Conservation (phyloP, 306 rosid genomes). For the Cucurbita maxima region DNA sequence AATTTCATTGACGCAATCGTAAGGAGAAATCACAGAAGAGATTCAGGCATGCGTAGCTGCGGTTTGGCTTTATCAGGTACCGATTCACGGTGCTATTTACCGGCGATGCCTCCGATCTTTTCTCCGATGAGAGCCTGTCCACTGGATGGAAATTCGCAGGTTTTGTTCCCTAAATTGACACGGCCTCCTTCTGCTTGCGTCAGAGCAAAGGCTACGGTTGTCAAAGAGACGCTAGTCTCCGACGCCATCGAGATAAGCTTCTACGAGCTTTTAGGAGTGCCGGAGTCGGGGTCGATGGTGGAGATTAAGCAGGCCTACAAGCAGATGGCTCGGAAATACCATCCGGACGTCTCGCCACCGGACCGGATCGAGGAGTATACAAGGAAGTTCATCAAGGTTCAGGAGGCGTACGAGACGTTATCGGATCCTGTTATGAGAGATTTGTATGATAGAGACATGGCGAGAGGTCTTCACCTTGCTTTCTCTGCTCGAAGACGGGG, state of each 20-base stretch:
- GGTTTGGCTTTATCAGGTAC: conserved; percentile 25
- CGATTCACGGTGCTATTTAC: conserved; percentile 37
- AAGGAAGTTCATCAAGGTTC: conserved; percentile 52
- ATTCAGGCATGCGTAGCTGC: conserved; percentile 25
- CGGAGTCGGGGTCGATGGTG: conserved; percentile 41
- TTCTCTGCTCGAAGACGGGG: conserved; percentile 30
- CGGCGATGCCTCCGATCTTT: conserved; percentile 3
- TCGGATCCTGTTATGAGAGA: conserved; percentile 53
- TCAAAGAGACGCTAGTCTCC: conserved; percentile 16
- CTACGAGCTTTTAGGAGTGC: conserved; percentile 62
- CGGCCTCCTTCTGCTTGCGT: conserved; percentile 14
- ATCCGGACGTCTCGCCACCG: conserved; percentile 88
- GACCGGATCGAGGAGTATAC: conserved; percentile 78
- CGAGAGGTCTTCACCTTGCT: conserved; percentile 58
- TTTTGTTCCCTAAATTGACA: not conserved
- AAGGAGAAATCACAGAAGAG: not conserved
- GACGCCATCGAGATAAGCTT: conserved; percentile 22
- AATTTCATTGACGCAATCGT: too few relatives aligned
- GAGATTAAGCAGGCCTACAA: conserved; percentile 84
- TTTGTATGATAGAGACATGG: conserved; percentile 60
- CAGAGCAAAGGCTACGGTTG: conserved; percentile 22
- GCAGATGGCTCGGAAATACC: conserved; percentile 68
- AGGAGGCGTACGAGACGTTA: conserved; percentile 78
- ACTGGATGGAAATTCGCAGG: not conserved
- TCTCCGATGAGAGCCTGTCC: conserved; percentile 1